Evolutionary conservation across 2,329 filamentous ascomycete genomes (phyloP), one percentile per base, ranked within the genome.

Genomic region (Aspergillus neoniger): DNA sequence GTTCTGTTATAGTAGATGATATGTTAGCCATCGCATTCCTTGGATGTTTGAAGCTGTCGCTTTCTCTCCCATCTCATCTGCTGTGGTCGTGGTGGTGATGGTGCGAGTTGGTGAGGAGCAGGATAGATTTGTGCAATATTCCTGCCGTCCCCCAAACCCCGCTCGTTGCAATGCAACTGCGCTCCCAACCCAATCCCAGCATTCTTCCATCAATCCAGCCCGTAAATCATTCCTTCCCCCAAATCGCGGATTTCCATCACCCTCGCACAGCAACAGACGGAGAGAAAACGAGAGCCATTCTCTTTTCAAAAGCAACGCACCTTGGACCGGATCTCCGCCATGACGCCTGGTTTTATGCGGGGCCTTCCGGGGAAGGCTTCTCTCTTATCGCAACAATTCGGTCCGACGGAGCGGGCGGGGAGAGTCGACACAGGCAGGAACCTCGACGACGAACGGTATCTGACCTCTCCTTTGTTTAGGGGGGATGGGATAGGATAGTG

Each of bases 1-100:
- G 87, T 99, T 99, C 95, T 98, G 74, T 70, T 59, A 54, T 57
- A 67, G 63, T 57, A 19, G 57, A 51, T 63, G 70, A 83, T 70
- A 84, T 80, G 70, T 59, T 60, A 23, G 57, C 48, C 50, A 21
- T 39, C 58, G 10, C 54, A 50, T 23, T 10, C 32, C 53, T 15
- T 15, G 28, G 15, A 36, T 43, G n/a, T n/a, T n/a, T 43, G 8
- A 25, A 19, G n/a, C 19, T 15, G 10, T n/a, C n/a, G 15, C 8
- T 19, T 49, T 30, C n/a, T 41, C 41, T 15, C 8, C 14, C 55
- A 55, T 44, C 44, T 19, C 39, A 36, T 53, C 32, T 32, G 32
- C 23, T 17, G 21, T 23, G 4, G 21, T 25, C 7, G 25, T 28
- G 25, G 17, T 23, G 28, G n/a, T 32, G 32, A 53, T 44, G 41